These are phyloP conservation scores for Rhizopus delemar DNA, from an alignment of 371 early-diverging fungal species.

Conservation along the genomic window DNA sequence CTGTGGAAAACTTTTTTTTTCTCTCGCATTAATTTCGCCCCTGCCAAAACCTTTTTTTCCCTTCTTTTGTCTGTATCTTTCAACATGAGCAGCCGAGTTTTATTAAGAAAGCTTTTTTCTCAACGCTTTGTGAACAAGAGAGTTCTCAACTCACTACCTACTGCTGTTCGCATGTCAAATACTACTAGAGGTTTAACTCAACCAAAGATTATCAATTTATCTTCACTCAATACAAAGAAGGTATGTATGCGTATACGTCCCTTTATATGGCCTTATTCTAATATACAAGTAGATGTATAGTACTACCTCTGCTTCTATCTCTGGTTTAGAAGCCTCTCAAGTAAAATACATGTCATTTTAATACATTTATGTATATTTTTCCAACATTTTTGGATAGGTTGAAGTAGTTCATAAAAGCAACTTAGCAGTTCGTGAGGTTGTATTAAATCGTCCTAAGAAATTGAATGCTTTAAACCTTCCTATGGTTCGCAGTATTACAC, in stretches of 20 bases:
- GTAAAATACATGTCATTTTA: background rate
- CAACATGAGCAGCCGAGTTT: background rate
- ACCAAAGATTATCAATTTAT: background rate
- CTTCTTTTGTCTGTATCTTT: background rate
- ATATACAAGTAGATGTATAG: background rate
- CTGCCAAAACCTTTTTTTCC: background rate
- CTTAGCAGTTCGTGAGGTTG: background rate
- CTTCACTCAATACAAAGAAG: background rate
- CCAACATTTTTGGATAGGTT: background rate
- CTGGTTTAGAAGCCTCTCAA: background rate
- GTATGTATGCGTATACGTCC: background rate
- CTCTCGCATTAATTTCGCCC: background rate
- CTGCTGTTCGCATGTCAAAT: background rate
- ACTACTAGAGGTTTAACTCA: background rate
- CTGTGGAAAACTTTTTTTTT: background rate
- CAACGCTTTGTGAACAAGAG: background rate
- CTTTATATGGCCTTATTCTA: no score
- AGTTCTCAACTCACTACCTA: background rate
- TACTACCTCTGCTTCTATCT: background rate
- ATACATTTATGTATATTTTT: background rate
- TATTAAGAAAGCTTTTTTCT: background rate
- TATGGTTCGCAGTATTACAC: slow-evolving; percentile 85
- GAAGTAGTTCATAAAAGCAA: background rate
- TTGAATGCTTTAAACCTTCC: slow-evolving; percentile 85
- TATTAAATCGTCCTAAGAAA: slow-evolving; percentile 78